Percentiles rank a stretch among this genome's conserved stretches.
Evolutionary conservation across 2,329 filamentous ascomycete species (phyloP).

Genomic region (Clonostachys rhizophaga): DNA sequence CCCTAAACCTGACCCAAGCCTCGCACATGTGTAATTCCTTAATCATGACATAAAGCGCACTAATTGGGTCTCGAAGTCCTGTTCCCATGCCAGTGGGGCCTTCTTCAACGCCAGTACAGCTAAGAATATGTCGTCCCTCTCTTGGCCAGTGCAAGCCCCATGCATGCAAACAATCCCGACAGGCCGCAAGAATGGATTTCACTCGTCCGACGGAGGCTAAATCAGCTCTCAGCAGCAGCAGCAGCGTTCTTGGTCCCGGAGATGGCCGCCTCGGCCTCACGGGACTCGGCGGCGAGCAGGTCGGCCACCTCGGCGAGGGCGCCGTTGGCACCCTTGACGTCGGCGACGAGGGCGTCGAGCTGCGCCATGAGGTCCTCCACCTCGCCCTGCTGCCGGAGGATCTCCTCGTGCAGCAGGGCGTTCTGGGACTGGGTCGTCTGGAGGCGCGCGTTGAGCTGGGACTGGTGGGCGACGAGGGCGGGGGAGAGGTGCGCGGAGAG

Average conservation of each 20-base stretch:
- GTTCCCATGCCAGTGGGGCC: too few species aligned
- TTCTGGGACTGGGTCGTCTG: conserved; percentile 55
- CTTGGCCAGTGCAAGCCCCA: not conserved
- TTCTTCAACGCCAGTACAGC: too few species aligned
- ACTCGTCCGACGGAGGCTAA: too few species aligned
- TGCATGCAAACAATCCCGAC: too few species aligned
- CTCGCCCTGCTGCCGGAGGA: conserved; percentile 49
- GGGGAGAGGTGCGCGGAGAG: conserved; percentile 51
- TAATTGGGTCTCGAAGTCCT: too few species aligned
- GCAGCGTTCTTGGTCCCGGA: conserved; percentile 2
- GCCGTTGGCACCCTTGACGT: conserved; percentile 47
- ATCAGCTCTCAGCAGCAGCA: not conserved
- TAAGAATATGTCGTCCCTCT: too few species aligned
- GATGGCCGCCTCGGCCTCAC: conserved; percentile 29
- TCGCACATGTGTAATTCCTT: too few species aligned
- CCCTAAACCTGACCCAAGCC: too few species aligned
- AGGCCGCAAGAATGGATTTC: too few species aligned
- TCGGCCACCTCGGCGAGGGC: conserved; percentile 40
- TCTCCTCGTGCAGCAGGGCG: conserved; percentile 42
- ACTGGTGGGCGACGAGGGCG: conserved; percentile 45
- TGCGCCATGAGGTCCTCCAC: conserved; percentile 42
- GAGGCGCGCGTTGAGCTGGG: conserved; percentile 51
- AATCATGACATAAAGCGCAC: too few species aligned
- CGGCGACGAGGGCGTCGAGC: conserved; percentile 46
- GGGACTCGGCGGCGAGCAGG: conserved; percentile 44